A percentile compares a stretch with the other conserved stretches of the same genome.
Conservation (phyloP, 345 rosid genomes). For the Populus pruinosa region DNA sequence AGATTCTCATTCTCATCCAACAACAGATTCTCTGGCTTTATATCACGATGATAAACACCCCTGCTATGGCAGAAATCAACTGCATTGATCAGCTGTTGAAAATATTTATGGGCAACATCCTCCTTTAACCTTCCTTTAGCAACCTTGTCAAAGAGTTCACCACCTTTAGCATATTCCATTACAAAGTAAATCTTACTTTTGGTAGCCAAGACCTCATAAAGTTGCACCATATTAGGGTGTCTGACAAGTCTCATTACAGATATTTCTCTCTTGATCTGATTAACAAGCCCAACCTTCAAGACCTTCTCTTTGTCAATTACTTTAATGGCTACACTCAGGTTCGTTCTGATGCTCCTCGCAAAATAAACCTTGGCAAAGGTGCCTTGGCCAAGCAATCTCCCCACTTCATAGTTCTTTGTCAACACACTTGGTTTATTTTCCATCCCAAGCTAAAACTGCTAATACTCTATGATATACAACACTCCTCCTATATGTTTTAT, state of each 20-base stretch:
- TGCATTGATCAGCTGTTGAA: constrained; percentile 29
- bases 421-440: constrained; percentile 23
- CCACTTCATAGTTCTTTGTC: constrained; percentile 26
- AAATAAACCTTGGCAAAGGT: constrained; percentile 33
- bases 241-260: constrained; percentile 28
- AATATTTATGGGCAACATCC: constrained; percentile 21
- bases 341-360: constrained; percentile 24
- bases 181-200: constrained; percentile 26
- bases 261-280: constrained; percentile 34
- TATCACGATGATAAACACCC: constrained; percentile 30
- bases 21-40: constrained; percentile 28
- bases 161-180: constrained; percentile 31
- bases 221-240: constrained; percentile 27
- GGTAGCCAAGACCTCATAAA: constrained; percentile 31
- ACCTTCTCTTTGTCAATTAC: constrained; percentile 27
- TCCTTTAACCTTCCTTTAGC: constrained; percentile 28
- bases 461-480: not conserved
- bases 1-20: constrained; percentile 26
- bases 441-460: constrained; percentile 11
- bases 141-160: constrained; percentile 30
- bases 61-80: constrained; percentile 34
- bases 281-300: constrained; percentile 24
- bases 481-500: not conserved
- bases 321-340: constrained; percentile 29
- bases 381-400: constrained; percentile 36